Evolutionary conservation across 768 basidiomycete genomes (phyloP).

Genomic region (Gloeopeniophorella convolvens): DNA sequence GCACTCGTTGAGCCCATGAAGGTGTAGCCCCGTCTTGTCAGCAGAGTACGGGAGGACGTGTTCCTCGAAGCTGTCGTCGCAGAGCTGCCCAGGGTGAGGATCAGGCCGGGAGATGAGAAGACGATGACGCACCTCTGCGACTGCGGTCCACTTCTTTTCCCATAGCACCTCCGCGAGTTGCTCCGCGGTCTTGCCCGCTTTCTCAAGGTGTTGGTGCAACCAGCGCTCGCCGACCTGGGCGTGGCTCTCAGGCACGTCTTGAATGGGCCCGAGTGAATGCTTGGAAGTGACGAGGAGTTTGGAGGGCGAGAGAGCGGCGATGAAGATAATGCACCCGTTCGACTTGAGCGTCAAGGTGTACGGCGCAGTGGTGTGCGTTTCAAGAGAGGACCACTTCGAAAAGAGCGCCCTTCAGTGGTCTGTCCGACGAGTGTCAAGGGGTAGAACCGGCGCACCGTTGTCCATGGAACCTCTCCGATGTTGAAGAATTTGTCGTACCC

Average conservation of each 20-base stretch:
- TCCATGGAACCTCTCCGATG: slow-evolving; percentile 95
- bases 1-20: slow-evolving; percentile 84
- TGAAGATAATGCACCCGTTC: slow-evolving; percentile 96
- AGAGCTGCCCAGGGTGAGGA: slow-evolving; percentile 54
- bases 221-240: slow-evolving; percentile 80
- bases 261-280: slow-evolving; percentile 69
- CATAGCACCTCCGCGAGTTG: slow-evolving; percentile 72
- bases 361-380: slow-evolving; percentile 61
- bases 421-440: not conserved
- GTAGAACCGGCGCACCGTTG: slow-evolving; percentile 54
- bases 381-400: slow-evolving; percentile 66
- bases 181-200: slow-evolving; percentile 58
- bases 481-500: slow-evolving; percentile 99
- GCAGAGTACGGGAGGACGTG: slow-evolving; percentile 83
- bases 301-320: slow-evolving; percentile 70
- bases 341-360: slow-evolving; percentile 90
- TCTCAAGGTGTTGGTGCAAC: slow-evolving; percentile 62
- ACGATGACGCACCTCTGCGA: slow-evolving; percentile 70
- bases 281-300: slow-evolving; percentile 87
- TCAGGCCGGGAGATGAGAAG: not conserved
- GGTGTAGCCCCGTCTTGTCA: slow-evolving; percentile 82
- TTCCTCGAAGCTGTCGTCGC: slow-evolving; percentile 96
- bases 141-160: slow-evolving; percentile 80
- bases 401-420: too few species aligned
- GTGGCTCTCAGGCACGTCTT: slow-evolving; percentile 48